A percentile compares a stretch with the other conserved stretches of the same genome.
These are phyloP conservation scores for Ogataea neopini DNA, from an alignment of 805 yeast genomes.

Conservation along the genomic window DNA sequence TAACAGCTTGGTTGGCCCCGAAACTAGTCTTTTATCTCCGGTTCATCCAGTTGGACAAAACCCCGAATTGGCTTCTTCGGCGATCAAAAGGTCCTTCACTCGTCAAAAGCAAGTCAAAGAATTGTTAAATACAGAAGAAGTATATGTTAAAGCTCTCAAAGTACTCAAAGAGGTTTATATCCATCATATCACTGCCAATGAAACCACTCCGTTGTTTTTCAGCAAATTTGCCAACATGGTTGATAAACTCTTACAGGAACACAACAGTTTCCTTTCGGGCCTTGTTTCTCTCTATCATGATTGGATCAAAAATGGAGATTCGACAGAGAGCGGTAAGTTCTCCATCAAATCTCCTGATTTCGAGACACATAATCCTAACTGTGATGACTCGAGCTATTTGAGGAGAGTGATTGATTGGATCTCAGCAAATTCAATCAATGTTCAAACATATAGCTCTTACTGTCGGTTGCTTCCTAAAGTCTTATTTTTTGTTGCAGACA, in stretches of 20 bases:
- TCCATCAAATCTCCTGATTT: conserved; percentile 28
- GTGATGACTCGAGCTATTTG: conserved; percentile 24
- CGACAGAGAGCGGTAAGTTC: conserved; percentile 17
- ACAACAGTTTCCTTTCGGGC: conserved; percentile 32
- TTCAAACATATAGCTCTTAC: conserved; percentile 27
- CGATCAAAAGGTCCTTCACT: conserved; percentile 25
- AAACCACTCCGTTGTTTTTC: conserved; percentile 39
- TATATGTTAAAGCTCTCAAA: conserved; percentile 46
- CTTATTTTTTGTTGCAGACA: conserved; percentile 21
- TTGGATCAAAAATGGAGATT: conserved; percentile 21
- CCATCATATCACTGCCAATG: conserved; percentile 37
- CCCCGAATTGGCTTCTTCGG: conserved; percentile 16
- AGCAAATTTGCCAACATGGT: conserved; percentile 32
- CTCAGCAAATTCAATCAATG: conserved; percentile 23
- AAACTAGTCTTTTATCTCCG: conserved; percentile 17
- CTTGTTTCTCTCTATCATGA: conserved; percentile 27
- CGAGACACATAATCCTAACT: conserved; percentile 23
- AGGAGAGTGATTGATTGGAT: conserved; percentile 23
- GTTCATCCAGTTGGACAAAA: conserved; percentile 4
- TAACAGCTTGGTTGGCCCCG: conserved; percentile 10
- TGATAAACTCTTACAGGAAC: conserved; percentile 34
- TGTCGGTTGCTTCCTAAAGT: conserved; percentile 29
- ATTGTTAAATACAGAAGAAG: conserved; percentile 48
- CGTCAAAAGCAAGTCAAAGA: conserved; percentile 42
- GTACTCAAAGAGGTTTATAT: conserved; percentile 46